A percentile compares a stretch with the other conserved stretches of the same genome.
These are phyloP conservation scores for Yarrowia sp. DNA, from an alignment of 805 yeast species.

Conservation along the genomic window DNA sequence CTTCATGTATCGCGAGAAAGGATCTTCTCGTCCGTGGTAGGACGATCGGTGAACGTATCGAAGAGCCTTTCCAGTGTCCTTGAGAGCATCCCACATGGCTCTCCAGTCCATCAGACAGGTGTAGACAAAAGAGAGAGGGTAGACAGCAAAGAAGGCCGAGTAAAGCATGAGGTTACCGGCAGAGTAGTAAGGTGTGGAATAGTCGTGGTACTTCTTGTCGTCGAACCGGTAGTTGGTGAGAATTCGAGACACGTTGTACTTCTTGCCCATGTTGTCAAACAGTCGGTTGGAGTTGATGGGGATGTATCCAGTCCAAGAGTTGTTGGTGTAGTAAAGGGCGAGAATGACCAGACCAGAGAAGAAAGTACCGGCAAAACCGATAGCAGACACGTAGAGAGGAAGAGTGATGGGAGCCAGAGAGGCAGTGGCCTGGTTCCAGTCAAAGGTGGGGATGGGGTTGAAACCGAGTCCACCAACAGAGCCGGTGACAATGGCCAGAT, in stretches of 20 bases:
- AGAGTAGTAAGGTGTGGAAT: constrained; percentile 72
- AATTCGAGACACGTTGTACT: constrained; percentile 58
- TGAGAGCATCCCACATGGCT: constrained; percentile 43
- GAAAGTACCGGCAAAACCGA: constrained; percentile 54
- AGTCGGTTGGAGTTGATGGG: constrained; percentile 65
- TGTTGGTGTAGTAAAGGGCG: constrained; percentile 60
- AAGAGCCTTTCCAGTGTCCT: constrained; percentile 27
- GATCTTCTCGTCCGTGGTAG: constrained; percentile 49
- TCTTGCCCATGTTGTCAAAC: constrained; percentile 60
- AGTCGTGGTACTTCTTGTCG: constrained; percentile 57
- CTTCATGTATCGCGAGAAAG: constrained; percentile 59
- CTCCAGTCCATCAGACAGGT: constrained; percentile 42
- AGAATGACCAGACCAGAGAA: constrained; percentile 57
- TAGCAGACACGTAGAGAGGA: constrained; percentile 53
- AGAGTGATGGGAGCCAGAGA: constrained; percentile 59
- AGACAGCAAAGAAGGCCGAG: constrained; percentile 63
- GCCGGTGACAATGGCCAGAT: constrained; percentile 61
- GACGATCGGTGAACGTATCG: constrained; percentile 25
- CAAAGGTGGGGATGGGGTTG: constrained; percentile 62
- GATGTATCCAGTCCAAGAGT: constrained; percentile 64
- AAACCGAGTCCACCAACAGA: constrained; percentile 57
- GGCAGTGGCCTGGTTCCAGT: constrained; percentile 64
- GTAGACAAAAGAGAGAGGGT: constrained; percentile 63
- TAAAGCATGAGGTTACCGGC: constrained; percentile 57
- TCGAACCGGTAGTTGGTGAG: constrained; percentile 53